Evolutionary conservation across 371 early-diverging fungal genomes (phyloP), one percentile per base, ranked within the genome.

Genomic region (Cokeromyces recurvatus): DNA sequence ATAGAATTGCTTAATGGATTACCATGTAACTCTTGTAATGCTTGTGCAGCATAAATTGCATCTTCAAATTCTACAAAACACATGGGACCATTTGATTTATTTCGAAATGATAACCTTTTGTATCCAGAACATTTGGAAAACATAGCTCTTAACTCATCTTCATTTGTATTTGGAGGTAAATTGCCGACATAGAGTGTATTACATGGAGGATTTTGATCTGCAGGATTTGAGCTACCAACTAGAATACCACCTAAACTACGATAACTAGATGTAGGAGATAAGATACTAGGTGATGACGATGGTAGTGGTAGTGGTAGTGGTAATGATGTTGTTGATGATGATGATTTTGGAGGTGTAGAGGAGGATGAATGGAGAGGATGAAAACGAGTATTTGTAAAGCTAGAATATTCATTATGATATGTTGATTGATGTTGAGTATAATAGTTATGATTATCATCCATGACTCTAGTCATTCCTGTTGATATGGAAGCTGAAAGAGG

Each of bases 101-200:
- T 77, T 24, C 84, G 76, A 78, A 88, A 92, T 40, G 85, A 85
- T 55, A 94, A 65, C 27, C 94, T 78, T 48, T 86, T 84, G 78
- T 84, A 94, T 5, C 95, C 95, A 20, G 74, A 63, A 51, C 86
- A 84, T 12, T 64, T 64, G 16, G 75, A 71, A 65, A 94, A 94
- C 48, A 92, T 50, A 25, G 66, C 59, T 20, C 82, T 76, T 40
- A 94, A 74, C 61, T 93, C 94, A 2, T 88, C 89, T 62, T 91
- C 92, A 19, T 69, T 71, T 8, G 92, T 79, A 49, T 85, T 82
- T 37, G 76, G 68, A 5, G 93, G 90, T 19, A 94, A 67, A 59
- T 93, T 93, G 24, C 93, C 94, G 21, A 94, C 92, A 59, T 93
- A 91, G 16, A 92, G 73, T 2, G 93, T 92, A 62, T 95, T 92